These are phyloP conservation scores for Paraurostyla sp. DNA, from an alignment of 73 alveolate genomes.

Conservation along the genomic window DNA sequence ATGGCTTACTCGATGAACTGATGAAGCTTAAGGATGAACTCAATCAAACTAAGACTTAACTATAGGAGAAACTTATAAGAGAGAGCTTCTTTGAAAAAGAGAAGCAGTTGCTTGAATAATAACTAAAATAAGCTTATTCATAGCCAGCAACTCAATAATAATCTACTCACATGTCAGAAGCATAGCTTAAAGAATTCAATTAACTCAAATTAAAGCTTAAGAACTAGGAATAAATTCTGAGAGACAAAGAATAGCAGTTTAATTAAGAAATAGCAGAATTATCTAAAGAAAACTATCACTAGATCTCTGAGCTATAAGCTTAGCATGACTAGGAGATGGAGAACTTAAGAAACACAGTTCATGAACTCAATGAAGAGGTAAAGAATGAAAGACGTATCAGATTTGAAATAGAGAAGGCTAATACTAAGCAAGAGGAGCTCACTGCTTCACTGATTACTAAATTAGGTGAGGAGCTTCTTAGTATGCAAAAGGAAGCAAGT, in stretches of 20 bases:
- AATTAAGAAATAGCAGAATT: not conserved
- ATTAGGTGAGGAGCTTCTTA: not conserved
- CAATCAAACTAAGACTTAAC: not conserved
- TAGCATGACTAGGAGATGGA: not conserved
- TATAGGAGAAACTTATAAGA: not conserved
- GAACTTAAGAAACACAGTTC: not conserved
- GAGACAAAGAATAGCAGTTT: not conserved
- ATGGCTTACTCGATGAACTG: not conserved
- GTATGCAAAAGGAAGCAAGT: not conserved
- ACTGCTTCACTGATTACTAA: not conserved
- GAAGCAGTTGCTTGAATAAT: not conserved
- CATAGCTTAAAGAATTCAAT: not conserved
- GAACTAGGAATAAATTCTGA: not conserved
- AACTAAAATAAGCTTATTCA: not conserved
- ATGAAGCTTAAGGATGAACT: not conserved
- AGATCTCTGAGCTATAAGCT: not conserved
- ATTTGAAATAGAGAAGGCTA: not conserved
- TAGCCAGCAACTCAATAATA: not conserved
- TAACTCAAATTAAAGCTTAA: not conserved
- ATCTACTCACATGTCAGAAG: too few relatives aligned
- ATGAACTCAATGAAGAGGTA: slow-evolving; percentile 8
- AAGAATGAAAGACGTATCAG: not conserved
- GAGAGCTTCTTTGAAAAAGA: slow-evolving; percentile 17
- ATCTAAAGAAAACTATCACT: not conserved
- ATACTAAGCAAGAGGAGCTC: not conserved